Conservation (phyloP, 176 grass and related monocot species). For the Juncus effusus region DNA sequence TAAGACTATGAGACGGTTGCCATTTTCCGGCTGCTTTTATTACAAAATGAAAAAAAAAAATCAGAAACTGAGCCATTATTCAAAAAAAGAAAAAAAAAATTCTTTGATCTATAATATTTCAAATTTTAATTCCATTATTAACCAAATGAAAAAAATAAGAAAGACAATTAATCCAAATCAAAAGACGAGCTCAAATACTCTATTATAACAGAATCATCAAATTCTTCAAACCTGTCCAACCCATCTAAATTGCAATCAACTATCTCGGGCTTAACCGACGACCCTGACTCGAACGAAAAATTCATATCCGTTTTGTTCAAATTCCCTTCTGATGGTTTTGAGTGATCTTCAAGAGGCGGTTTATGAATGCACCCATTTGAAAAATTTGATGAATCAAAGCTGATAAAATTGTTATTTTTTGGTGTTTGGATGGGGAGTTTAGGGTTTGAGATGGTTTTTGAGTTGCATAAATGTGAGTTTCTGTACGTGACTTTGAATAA, state of each 20-base stretch:
- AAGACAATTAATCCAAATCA: slow-evolving; percentile 6
- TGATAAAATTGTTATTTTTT: slow-evolving; percentile 4
- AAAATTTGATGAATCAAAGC: slow-evolving; percentile 3
- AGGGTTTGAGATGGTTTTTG: neutral
- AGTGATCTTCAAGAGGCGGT: neutral
- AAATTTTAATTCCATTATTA: too few species aligned
- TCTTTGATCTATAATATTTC: too few species aligned
- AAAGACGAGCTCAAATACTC: slow-evolving; percentile 6
- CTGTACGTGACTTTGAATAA: slow-evolving; percentile 28
- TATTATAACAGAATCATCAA: slow-evolving; percentile 12
- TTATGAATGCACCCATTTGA: neutral
- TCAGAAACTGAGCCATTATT: too few species aligned
- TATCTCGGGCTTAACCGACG: neutral
- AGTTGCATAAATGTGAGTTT: slow-evolving; percentile 31
- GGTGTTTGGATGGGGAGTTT: neutral
- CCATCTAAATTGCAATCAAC: slow-evolving; percentile 6
- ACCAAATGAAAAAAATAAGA: too few species aligned
- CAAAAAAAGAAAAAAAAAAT: too few species aligned
- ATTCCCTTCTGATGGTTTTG: slow-evolving; percentile 4
- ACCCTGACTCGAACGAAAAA: neutral
- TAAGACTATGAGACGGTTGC: too few species aligned
- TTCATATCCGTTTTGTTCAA: neutral
- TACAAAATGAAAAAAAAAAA: too few species aligned
- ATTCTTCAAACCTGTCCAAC: slow-evolving; percentile 14
- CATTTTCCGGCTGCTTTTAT: too few species aligned